Base-by-base conservation (phyloP, 805 yeast species). In the Yamadazyma sp. region DNA sequence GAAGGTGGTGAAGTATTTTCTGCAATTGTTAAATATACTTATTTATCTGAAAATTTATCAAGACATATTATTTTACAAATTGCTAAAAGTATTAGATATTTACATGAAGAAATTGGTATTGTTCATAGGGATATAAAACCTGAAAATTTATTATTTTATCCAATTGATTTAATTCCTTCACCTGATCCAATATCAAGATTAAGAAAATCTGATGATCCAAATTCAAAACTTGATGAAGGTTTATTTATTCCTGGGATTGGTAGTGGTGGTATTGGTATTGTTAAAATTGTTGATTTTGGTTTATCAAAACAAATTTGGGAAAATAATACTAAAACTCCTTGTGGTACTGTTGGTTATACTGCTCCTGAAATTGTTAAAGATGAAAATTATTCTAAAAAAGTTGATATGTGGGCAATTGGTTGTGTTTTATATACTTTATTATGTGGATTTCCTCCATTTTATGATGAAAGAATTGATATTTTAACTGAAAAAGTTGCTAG, bases 331-430 rank as follows among this genome's bases (percentile, higher is more conserved):
- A 86, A 87, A 72, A 93, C 98, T 0, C 98, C 98, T 0, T 93
- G 98, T 63, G 98, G 98, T 33, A 93, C 98, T 1, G 96, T 93
- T 12, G 98, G 98, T 3, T 93, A 93, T 54, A 91, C 98, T 2
- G 98, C 98, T 0, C 98, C 98, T 0, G 98, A 93, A 60, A 91
- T 93, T 48, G 98, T 93, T 26, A 80, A 83, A 45, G 98, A 93
- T 58, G 95, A 89, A 64, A 73, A 80, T 30, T 93, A 93, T 55
- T 85, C 96, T 1, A 87, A 86, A 65, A 83, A 88, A 44, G 98
- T 93, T 23, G 98, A 93, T 57, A 86, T 93, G 93, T 93, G 98
- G 98, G 97, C 97, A 4, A 69, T 93, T 36, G 98, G 98, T 0
- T 93, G 98, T 63, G 96, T 93, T 0, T 63, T 93, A 36, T 93